phyloP scores from a whole-genome alignment of 495 filamentous ascomycete genomes.

The Tuber indicum region DNA sequence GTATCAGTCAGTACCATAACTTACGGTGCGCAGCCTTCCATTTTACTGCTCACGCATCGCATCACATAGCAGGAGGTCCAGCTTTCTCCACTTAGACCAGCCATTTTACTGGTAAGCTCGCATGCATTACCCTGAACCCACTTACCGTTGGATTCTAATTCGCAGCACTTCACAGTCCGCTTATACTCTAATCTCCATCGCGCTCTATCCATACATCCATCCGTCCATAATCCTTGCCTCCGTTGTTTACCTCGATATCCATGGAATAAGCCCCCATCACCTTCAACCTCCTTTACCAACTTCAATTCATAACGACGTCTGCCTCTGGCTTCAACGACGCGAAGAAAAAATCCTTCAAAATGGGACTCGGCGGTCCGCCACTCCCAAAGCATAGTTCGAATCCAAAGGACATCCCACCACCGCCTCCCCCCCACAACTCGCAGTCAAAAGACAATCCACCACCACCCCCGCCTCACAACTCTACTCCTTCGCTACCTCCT shows the following conservation, averaged over 20 bases:
- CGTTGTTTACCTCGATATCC: neutral
- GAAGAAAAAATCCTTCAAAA: constrained; percentile 4
- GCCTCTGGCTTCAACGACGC: neutral
- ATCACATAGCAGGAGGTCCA: neutral
- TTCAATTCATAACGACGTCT: constrained; percentile 1
- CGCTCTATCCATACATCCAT: neutral
- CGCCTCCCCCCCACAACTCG: constrained; percentile 28
- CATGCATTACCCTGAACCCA: neutral
- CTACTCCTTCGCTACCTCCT: constrained; percentile 55
- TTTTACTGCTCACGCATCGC: neutral
- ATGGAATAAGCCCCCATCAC: neutral
- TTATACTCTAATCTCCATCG: neutral
- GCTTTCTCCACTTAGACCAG: neutral
- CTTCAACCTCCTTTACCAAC: neutral
- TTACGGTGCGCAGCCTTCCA: neutral
- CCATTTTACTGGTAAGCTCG: neutral
- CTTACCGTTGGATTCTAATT: neutral
- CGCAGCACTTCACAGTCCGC: neutral
- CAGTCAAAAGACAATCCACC: constrained; percentile 29
- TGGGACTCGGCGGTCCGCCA: constrained; percentile 9
- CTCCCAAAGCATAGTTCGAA: constrained; percentile 29
- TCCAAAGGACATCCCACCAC: constrained; percentile 38
- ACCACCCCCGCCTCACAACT: constrained; percentile 26
- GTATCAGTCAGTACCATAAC: too few relatives aligned
- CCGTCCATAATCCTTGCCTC: neutral